Evolutionary conservation across 2,329 filamentous ascomycete genomes (phyloP).

Genomic region (Penicillium sp.): DNA sequence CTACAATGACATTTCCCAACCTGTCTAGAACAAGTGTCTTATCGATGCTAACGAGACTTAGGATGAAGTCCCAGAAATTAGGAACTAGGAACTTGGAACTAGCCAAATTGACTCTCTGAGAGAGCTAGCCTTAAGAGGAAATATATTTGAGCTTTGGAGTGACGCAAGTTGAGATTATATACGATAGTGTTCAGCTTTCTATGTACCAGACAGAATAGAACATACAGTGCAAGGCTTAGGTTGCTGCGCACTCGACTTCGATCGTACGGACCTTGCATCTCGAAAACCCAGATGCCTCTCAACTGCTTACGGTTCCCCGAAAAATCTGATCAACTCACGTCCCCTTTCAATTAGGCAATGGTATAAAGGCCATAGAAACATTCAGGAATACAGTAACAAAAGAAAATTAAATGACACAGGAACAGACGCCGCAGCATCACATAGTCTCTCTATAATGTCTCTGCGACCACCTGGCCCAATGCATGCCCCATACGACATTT

Average conservation of each 20-base stretch:
- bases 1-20: too few species aligned
- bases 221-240: too few species aligned
- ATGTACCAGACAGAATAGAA: too few species aligned
- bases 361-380: constrained; percentile 24
- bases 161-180: too few species aligned
- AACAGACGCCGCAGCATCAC: constrained; percentile 15
- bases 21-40: background rate
- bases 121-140: too few species aligned
- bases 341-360: constrained; percentile 24
- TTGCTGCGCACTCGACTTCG: background rate
- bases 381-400: constrained; percentile 28
- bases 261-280: background rate
- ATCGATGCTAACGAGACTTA: background rate
- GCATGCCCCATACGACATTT: constrained; percentile 9
- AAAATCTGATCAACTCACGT: background rate
- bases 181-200: too few species aligned
- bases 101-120: too few species aligned
- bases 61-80: background rate
- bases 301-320: background rate
- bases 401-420: constrained; percentile 27
- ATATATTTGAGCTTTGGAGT: too few species aligned
- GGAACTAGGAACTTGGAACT: too few species aligned
- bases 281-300: background rate
- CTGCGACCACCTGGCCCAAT: constrained; percentile 11
- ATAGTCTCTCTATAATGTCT: constrained; percentile 15